A percentile compares a stretch with the other conserved stretches of the same genome.
Evolutionary conservation across 139 green algal genomes (phyloP).

Genomic region (Micractinium conductrix): DNA sequence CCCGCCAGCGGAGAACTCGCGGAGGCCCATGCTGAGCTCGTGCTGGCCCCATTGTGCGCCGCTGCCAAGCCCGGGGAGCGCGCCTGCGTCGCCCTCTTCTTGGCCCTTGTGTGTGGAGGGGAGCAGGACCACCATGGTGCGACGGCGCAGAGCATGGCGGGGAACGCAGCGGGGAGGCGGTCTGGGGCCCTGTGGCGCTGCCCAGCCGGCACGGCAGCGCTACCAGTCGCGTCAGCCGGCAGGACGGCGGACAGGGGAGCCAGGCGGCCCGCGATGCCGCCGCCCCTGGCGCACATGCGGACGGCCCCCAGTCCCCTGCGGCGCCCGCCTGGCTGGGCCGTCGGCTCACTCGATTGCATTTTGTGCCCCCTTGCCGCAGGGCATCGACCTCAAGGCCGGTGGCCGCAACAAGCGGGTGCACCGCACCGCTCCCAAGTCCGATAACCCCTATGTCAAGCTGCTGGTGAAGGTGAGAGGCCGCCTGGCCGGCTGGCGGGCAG

Average conservation of each 20-base stretch:
- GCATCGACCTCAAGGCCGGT: slow-evolving; percentile 97
- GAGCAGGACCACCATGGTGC: slow-evolving; percentile 12
- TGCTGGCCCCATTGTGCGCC: no score
- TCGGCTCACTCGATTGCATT: neutral
- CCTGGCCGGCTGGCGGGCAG: neutral
- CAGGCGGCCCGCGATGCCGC: no score
- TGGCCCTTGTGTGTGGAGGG: neutral
- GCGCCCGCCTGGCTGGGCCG: neutral
- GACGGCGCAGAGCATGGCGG: neutral
- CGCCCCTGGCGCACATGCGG: neutral
- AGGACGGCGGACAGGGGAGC: no score
- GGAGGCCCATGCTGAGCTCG: no score
- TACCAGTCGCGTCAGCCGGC: no score
- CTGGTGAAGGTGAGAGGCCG: slow-evolving; percentile 94
- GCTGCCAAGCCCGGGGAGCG: neutral
- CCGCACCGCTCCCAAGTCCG: slow-evolving; percentile 91
- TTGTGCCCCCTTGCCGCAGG: slow-evolving; percentile 63
- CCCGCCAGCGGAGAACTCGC: no score
- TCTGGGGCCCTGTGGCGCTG: no score
- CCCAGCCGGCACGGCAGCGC: no score
- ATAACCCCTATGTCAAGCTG: slow-evolving; percentile 99
- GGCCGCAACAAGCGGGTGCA: slow-evolving; percentile 94
- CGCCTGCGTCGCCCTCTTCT: neutral
- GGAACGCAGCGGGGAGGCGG: neutral
- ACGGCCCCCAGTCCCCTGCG: no score